Conservation (phyloP, 768 basidiomycete genomes). For the Macrolepiota dolichaula region DNA sequence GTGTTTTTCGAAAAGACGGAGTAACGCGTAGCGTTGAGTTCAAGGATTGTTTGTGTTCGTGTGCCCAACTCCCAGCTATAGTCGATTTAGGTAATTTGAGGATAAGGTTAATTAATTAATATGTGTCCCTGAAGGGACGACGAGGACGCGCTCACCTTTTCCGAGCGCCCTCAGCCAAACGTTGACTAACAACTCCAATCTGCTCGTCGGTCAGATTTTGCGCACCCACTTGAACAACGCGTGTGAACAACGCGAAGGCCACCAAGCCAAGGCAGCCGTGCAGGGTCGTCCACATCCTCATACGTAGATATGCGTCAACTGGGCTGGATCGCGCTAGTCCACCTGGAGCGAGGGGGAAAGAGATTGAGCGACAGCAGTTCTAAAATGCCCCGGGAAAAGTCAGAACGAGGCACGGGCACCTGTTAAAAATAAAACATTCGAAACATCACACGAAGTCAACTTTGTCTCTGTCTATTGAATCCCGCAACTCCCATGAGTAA, state of each 20-base stretch:
- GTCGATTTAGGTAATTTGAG: neutral
- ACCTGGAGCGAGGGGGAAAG: neutral
- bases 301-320: neutral
- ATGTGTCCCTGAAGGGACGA: too few relatives aligned
- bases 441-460: neutral
- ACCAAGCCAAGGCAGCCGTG: neutral
- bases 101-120: neutral
- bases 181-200: constrained; percentile 28
- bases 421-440: neutral
- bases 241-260: neutral
- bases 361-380: neutral
- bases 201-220: constrained; percentile 32
- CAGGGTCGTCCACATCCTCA: neutral
- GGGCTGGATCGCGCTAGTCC: neutral
- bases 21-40: constrained; percentile 39
- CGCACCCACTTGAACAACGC: constrained; percentile 12
- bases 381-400: neutral
- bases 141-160: constrained; percentile 28
- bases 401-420: neutral
- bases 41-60: constrained; percentile 45
- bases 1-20: constrained; percentile 37
- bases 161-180: constrained; percentile 33
- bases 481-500: neutral
- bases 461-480: neutral
- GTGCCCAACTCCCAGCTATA: constrained; percentile 57